phyloP scores from a whole-genome alignment of 1,284 basidiomycete species.

The Hemileia vastatrix region DNA sequence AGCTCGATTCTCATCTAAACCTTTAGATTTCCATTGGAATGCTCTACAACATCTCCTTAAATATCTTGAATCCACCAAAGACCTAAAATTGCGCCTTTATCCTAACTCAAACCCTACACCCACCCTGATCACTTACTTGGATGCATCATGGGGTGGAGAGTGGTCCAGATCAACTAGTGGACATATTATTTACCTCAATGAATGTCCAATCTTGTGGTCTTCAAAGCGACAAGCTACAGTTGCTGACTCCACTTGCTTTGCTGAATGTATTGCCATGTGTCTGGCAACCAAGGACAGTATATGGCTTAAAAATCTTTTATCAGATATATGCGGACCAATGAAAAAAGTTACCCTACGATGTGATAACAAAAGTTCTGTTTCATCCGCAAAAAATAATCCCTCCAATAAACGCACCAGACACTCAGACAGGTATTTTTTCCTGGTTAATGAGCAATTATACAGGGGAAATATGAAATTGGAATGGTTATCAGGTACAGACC shows the following conservation, averaged over 20 bases:
- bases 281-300: not conserved
- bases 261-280: conserved; percentile 3
- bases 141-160: conserved; percentile 2
- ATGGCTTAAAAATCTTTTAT: not conserved
- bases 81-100: not conserved
- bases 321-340: not conserved
- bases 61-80: not conserved
- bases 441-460: not conserved
- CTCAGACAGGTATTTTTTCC: conserved; percentile 4
- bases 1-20: not conserved
- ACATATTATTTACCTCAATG: not conserved
- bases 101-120: not conserved
- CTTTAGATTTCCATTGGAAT: not conserved
- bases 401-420: conserved; percentile 2
- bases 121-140: not conserved
- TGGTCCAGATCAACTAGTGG: not conserved
- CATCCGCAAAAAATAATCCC: not conserved
- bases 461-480: no score
- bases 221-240: not conserved
- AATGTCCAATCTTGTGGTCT: conserved; percentile 5
- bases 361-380: not conserved
- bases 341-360: not conserved
- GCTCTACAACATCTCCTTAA: not conserved
- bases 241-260: not conserved
- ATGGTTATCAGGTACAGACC: no score